Evolutionary conservation across 371 early-diverging fungal species (phyloP).

Genomic region (Rhizopus delemar): DNA sequence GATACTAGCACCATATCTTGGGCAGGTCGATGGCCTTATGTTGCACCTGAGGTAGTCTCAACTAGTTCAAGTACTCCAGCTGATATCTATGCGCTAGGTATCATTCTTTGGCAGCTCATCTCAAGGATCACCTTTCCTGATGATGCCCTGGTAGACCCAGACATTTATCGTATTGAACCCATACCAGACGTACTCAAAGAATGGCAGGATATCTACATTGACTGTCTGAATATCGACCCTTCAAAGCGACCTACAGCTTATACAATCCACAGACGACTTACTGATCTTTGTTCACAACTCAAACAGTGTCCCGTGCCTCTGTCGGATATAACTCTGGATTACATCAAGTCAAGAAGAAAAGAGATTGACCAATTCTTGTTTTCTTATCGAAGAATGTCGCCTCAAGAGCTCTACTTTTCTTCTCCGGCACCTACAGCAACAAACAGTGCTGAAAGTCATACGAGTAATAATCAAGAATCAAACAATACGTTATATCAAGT

Average conservation of each 20-base stretch:
- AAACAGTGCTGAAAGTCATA: neutral
- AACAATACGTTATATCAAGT: conserved; percentile 25
- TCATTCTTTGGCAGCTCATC: conserved; percentile 51
- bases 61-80: conserved; percentile 37
- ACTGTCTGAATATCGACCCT: conserved; percentile 42
- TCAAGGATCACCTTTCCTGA: conserved; percentile 49
- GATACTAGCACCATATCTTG: conserved; percentile 13
- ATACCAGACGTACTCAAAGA: conserved; percentile 43
- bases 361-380: conserved; percentile 21
- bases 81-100: conserved; percentile 48
- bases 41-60: conserved; percentile 45
- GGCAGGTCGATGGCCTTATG: conserved; percentile 48
- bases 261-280: conserved; percentile 31
- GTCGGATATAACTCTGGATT: conserved; percentile 2
- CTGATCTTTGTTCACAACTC: conserved; percentile 7
- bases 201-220: conserved; percentile 40
- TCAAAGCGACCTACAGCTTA: conserved; percentile 43
- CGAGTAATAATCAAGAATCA: neutral
- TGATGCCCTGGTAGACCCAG: conserved; percentile 39
- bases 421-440: conserved; percentile 14
- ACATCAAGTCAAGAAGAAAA: conserved; percentile 9
- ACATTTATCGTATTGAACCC: conserved; percentile 43
- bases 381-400: conserved; percentile 6
- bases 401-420: conserved; percentile 5
- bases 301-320: conserved; percentile 4